phyloP scores from a whole-genome alignment of 2,329 filamentous ascomycete species.

The Didymella glomerata region DNA sequence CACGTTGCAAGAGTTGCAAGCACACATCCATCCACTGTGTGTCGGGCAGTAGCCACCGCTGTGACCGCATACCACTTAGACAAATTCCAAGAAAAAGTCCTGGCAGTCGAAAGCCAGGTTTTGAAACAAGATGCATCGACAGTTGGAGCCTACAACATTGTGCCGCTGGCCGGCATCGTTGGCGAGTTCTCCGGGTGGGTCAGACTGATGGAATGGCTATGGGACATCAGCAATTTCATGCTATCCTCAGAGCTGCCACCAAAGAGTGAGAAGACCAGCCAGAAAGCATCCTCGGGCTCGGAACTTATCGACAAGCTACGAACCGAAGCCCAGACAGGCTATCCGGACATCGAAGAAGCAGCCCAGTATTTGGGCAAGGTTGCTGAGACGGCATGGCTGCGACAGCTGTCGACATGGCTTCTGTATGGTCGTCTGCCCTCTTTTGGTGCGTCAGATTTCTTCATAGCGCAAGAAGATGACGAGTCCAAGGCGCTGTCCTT shows the following conservation, averaged over 20 bases:
- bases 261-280: slow-evolving; percentile 24
- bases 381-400: slow-evolving; percentile 90
- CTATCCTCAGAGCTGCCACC: slow-evolving; percentile 49
- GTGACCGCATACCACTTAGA: slow-evolving; percentile 78
- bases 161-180: slow-evolving; percentile 85
- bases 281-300: slow-evolving; percentile 68
- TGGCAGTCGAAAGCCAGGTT: slow-evolving; percentile 83
- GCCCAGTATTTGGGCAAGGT: slow-evolving; percentile 75
- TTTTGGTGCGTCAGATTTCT: slow-evolving; percentile 85
- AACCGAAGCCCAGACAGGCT: slow-evolving; percentile 83
- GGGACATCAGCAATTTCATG: slow-evolving; percentile 76
- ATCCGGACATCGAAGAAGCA: slow-evolving; percentile 81
- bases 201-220: slow-evolving; percentile 84
- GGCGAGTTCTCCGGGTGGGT: slow-evolving; percentile 88
- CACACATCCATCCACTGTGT: slow-evolving; percentile 80
- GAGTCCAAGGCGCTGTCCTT: slow-evolving; percentile 44
- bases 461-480: slow-evolving; percentile 63
- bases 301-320: slow-evolving; percentile 80
- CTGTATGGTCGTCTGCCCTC: slow-evolving; percentile 84
- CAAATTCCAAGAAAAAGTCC: slow-evolving; percentile 81
- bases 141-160: slow-evolving; percentile 92
- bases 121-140: slow-evolving; percentile 77
- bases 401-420: slow-evolving; percentile 89
- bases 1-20: slow-evolving; percentile 73
- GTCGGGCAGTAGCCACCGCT: slow-evolving; percentile 83